Percentiles rank a stretch among this genome's conserved stretches.
Evolutionary conservation across 1,284 basidiomycete species (phyloP).

Genomic region (Microbotryomycetes sp.): DNA sequence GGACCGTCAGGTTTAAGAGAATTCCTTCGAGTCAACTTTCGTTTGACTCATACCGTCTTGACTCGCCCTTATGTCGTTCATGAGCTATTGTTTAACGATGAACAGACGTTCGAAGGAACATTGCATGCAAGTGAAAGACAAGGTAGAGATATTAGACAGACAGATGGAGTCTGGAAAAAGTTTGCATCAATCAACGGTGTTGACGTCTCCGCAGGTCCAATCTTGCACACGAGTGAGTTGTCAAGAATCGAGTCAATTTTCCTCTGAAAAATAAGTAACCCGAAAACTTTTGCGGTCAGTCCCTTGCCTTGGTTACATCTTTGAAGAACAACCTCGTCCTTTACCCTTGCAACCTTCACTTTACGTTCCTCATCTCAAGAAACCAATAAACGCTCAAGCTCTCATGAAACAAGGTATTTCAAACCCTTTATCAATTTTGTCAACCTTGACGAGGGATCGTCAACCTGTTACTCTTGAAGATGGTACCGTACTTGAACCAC

Average conservation of each 20-base stretch:
- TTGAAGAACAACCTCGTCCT: slow-evolving; percentile 55
- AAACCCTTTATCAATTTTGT: slow-evolving; percentile 65
- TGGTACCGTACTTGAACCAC: slow-evolving; percentile 68
- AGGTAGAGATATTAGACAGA: slow-evolving; percentile 59
- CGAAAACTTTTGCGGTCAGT: slow-evolving; percentile 48
- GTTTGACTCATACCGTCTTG: slow-evolving; percentile 61
- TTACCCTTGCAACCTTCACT: slow-evolving; percentile 42
- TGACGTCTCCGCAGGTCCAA: slow-evolving; percentile 67
- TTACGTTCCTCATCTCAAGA: slow-evolving; percentile 25
- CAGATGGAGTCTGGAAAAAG: slow-evolving; percentile 64
- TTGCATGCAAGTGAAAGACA: slow-evolving; percentile 61
- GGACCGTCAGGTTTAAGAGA: slow-evolving; percentile 74
- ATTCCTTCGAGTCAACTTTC: slow-evolving; percentile 66
- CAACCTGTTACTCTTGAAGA: slow-evolving; percentile 61
- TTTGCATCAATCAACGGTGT: slow-evolving; percentile 51
- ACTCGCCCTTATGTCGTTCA: slow-evolving; percentile 69
- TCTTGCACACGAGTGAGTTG: slow-evolving; percentile 65
- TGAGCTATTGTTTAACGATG: slow-evolving; percentile 60
- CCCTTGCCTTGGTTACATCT: slow-evolving; percentile 72
- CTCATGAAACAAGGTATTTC: slow-evolving; percentile 52
- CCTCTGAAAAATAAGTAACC: slow-evolving; percentile 2
- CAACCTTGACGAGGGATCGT: slow-evolving; percentile 57
- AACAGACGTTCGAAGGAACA: slow-evolving; percentile 43
- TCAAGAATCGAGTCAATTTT: slow-evolving; percentile 2
- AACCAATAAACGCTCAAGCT: slow-evolving; percentile 15